These are phyloP conservation scores for Diospyros lotus DNA, from an alignment of 148 eudicot genomes.

Conservation along the genomic window DNA sequence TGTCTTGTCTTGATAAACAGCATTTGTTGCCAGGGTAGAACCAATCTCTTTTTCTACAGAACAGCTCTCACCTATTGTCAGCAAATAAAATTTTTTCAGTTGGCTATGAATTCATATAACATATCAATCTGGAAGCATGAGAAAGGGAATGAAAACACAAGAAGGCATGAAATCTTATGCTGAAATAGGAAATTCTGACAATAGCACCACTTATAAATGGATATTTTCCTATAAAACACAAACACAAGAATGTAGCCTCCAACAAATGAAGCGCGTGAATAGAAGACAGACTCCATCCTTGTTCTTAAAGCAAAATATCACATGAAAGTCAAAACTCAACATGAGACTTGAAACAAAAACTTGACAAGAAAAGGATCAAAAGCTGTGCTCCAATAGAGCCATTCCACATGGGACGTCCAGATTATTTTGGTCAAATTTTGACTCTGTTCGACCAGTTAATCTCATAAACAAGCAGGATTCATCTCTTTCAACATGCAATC, in stretches of 20 bases:
- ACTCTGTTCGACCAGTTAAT: too few relatives aligned
- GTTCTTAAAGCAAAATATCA: too few relatives aligned
- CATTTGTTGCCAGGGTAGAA: constrained; percentile 63
- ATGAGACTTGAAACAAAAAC: too few relatives aligned
- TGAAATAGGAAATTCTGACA: background rate
- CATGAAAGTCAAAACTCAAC: too few relatives aligned
- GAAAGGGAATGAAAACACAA: constrained; percentile 4
- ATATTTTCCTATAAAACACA: background rate
- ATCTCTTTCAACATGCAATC: background rate
- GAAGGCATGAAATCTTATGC: background rate
- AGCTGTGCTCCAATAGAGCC: too few relatives aligned
- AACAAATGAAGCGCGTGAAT: background rate
- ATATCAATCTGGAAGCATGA: background rate
- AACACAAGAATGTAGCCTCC: background rate
- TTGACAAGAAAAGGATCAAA: too few relatives aligned
- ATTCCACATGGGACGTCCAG: too few relatives aligned
- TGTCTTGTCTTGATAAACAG: constrained; percentile 98
- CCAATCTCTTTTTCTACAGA: constrained; percentile 94
- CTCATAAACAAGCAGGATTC: too few relatives aligned
- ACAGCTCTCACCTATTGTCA: constrained; percentile 86
- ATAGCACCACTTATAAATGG: background rate
- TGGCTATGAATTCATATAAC: constrained; percentile 5
- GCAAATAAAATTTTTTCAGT: constrained; percentile 9
- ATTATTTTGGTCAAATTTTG: too few relatives aligned
- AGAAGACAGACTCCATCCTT: background rate